Evolutionary conservation across 441 rosid genomes (phyloP), one percentile per base, ranked within the genome.

Genomic region (Gossypium schwendimanii): DNA sequence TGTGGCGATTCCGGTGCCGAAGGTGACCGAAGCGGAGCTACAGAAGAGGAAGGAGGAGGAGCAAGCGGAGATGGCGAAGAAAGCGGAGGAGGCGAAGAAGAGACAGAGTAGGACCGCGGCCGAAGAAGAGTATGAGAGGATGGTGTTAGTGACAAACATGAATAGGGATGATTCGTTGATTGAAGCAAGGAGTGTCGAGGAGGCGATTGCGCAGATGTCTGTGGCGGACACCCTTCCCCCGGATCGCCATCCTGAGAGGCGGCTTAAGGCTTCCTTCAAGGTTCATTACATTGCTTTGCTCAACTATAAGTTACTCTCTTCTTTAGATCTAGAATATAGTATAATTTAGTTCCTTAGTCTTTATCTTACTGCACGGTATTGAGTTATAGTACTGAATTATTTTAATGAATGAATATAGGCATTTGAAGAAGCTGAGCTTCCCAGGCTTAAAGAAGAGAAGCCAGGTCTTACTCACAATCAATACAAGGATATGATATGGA

Each of bases 401-500:
- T 31, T 31, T 18, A 18, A 60, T 81, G 31, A 21, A 77, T 69
- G 60, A 71, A 58, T 54, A 45, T 44, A 92, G 99, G 97, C 96
- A 36, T 95, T 77, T 83, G 99, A 95, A 79, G 99, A 95, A 84
- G 93, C 87, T 69, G 98, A 92, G 83, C 92, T 95, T 64, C 96
- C 96, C 1, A 87, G 63, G 86, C 87, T 95, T 60, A 95, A 89
- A 85, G 94, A 82, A 69, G 99, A 95, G 87, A 92, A 91, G 73
- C 98, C 98, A 20, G 98, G 99, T 73, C 97, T 95, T 67, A 95
- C 98, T 49, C 99, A 91, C 77, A 92, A 75, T 47, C 99, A 95
- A 73, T 95, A 95, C 88, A 95, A 89, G 84, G 99, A 89, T 83
- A 78, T 95, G 91, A 82, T 95, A 79, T 95, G 99, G 99, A 95